phyloP scores from a whole-genome alignment of 192 early-diverging fungal species.

The Radiomyces spectabilis region DNA sequence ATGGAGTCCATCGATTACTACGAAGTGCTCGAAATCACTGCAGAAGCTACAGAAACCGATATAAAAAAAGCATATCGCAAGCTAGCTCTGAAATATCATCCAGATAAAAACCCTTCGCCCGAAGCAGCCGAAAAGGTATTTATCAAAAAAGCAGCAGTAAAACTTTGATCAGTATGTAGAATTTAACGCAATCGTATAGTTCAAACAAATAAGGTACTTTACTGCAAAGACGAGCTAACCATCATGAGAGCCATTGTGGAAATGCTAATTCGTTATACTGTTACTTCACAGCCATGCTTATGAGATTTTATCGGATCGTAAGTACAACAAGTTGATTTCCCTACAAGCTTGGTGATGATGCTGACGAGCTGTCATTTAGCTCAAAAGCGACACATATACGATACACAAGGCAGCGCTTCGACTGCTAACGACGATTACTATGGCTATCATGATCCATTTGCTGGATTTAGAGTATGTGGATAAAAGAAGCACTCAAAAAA shows the following conservation, averaged over 20 bases:
- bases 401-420: not conserved
- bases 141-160: not conserved
- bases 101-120: slow-evolving; percentile 46
- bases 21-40: slow-evolving; percentile 69
- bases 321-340: not conserved
- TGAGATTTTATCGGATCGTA: slow-evolving; percentile 5
- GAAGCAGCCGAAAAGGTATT: slow-evolving; percentile 37
- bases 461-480: not conserved
- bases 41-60: slow-evolving; percentile 63
- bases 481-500: not conserved
- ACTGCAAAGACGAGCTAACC: not conserved
- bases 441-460: not conserved
- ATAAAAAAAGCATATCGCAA: slow-evolving; percentile 91
- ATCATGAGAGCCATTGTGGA: not conserved
- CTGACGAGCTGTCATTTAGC: not conserved
- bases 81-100: slow-evolving; percentile 49
- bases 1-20: slow-evolving; percentile 82
- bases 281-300: not conserved
- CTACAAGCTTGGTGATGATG: no score
- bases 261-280: not conserved
- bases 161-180: not conserved
- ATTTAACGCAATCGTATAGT: not conserved
- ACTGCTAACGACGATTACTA: not conserved
- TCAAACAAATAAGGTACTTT: slow-evolving; percentile 1
- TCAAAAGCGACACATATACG: not conserved